A percentile compares a stretch with the other conserved stretches of the same genome.
Conservation (phyloP, 116 monocot species). For the Trichopus zeylanicus region DNA sequence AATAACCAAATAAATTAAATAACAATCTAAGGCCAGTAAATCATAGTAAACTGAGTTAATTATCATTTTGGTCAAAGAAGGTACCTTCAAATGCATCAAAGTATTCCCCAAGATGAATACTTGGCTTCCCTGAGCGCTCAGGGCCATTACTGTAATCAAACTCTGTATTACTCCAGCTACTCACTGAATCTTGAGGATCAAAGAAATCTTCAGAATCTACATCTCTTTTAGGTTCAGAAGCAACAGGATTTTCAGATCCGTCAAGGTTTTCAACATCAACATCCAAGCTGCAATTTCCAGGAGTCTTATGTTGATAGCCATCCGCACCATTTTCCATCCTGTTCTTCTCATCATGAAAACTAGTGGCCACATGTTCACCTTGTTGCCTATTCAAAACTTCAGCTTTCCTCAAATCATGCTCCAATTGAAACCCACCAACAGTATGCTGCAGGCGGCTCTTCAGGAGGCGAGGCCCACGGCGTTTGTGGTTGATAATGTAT, state of each 20-base stretch:
- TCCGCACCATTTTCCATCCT: not conserved
- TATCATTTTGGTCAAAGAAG: too few species aligned
- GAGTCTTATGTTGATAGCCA: not conserved
- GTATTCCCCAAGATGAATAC: conserved; percentile 41
- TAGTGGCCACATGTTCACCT: not conserved
- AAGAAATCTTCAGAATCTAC: conserved; percentile 42
- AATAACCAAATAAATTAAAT: too few species aligned
- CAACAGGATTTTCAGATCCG: conserved; percentile 3
- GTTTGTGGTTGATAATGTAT: conserved; percentile 64
- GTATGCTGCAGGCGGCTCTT: conserved; percentile 8
- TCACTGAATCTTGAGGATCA: conserved; percentile 47
- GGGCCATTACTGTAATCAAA: conserved; percentile 19
- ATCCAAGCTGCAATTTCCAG: not conserved
- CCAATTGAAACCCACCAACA: conserved; percentile 4
- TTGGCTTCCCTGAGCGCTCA: conserved; percentile 17
- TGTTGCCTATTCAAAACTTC: not conserved
- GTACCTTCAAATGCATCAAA: conserved; percentile 76
- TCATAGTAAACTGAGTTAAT: too few species aligned
- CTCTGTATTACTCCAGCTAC: conserved; percentile 26
- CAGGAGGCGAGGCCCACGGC: conserved; percentile 38
- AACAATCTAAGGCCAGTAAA: too few species aligned
- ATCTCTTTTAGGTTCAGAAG: conserved; percentile 20
- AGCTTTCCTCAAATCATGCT: conserved; percentile 3
- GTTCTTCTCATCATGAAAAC: not conserved
- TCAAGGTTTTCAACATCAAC: conserved; percentile 10